phyloP scores from a whole-genome alignment of 2,329 filamentous ascomycete genomes.

The Pestalotiopsis sp. region DNA sequence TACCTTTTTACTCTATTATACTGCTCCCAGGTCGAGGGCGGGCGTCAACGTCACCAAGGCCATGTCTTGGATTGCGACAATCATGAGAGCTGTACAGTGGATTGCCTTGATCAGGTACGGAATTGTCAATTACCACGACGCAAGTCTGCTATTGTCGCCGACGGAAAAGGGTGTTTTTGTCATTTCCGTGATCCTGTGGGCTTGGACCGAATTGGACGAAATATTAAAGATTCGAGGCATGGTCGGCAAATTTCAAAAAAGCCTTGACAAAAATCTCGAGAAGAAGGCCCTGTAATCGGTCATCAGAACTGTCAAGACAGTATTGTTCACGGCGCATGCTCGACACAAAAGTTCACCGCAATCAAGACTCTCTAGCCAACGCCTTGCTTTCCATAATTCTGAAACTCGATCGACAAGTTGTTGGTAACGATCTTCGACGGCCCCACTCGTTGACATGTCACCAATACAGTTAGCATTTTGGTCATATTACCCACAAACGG shows the following conservation, averaged over 20 bases:
- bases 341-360: neutral
- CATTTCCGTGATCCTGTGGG: neutral
- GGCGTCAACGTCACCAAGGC: neutral
- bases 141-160: neutral
- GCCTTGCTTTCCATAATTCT: neutral
- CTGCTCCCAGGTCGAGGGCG: neutral
- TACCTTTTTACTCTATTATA: conserved; percentile 8
- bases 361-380: neutral
- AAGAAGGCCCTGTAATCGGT: neutral
- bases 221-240: conserved; percentile 7
- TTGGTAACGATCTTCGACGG: neutral
- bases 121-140: neutral
- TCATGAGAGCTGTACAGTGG: neutral
- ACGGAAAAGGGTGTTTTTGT: neutral
- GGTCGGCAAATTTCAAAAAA: neutral
- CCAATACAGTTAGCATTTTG: neutral
- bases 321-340: no score
- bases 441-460: neutral
- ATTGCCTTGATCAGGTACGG: neutral
- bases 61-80: neutral
- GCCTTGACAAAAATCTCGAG: neutral
- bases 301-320: neutral
- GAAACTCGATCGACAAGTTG: neutral
- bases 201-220: conserved; percentile 8
- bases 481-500: neutral